Base-by-base conservation (phyloP, 2,329 filamentous ascomycete genomes). In the Furcasterigmium sp. region DNA sequence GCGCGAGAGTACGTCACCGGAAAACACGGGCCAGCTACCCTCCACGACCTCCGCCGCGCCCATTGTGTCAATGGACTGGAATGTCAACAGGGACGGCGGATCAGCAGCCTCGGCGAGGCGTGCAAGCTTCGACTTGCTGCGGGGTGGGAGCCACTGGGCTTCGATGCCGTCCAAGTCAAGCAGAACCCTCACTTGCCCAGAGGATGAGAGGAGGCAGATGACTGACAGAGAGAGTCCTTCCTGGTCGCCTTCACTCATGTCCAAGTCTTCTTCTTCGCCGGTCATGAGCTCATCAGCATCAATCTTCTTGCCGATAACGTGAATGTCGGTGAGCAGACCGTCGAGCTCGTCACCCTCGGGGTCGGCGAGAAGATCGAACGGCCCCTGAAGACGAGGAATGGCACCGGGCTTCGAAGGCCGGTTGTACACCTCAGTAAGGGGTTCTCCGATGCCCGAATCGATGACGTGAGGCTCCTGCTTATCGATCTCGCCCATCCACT, bases 401-500 rank as follows among this genome's bases (percentile, higher is more conserved):
- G 69, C 64, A 9, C 80, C 78, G 2, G 80, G 80, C 30, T 74
- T 72, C 8, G 65, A 62, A 8, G 80, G 80, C 34, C 80, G 70
- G 11, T 63, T 68, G 45, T 76, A 84, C 14, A 84, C 69, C 51
- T 82, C 77, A 2, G 69, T 60, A 0, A 68, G 59, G 5, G 69
- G 66, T 29, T 82, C 76, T 19, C 70, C 72, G 3, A 67, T 57
- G 8, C 64, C 53, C 0, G 67, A 65, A 13, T 82, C 76, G 4
- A 79, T 53, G n/a, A 76, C 53, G 15, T 68, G 68, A 0, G 80
- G 78, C 44, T 84, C 80, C 56, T 84, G 80, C 5, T 68, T 70
- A 54, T 84, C 80, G 39, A 84, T 60, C 44, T 84, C 80, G 3
- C 78, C 73, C 76, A 84, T 84, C 80, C 80, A 84, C 42, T 80